These are phyloP conservation scores for Ascochyta clinopodiicola DNA, from an alignment of 2,329 filamentous ascomycete genomes.

Conservation along the genomic window DNA sequence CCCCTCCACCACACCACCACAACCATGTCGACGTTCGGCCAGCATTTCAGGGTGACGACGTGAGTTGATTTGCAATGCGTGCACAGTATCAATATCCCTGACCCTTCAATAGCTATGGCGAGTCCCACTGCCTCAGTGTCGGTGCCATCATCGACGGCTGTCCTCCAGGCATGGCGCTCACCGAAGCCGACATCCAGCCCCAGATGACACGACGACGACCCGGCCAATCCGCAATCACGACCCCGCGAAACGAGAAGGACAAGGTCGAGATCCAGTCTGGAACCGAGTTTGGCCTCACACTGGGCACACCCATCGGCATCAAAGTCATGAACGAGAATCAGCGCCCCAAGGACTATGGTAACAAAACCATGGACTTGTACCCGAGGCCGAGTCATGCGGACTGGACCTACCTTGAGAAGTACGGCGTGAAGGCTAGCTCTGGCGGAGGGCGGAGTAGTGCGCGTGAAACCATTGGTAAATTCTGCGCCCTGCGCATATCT, in stretches of 20 bases:
- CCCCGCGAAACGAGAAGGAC: conserved; percentile 92
- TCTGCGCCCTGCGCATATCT: neutral
- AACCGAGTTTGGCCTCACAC: conserved; percentile 85
- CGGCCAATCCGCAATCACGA: conserved; percentile 88
- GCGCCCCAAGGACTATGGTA: conserved; percentile 88
- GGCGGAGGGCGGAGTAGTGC: conserved; percentile 90
- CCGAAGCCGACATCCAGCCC: conserved; percentile 87
- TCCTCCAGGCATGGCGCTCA: conserved; percentile 85
- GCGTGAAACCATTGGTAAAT: conserved; percentile 85
- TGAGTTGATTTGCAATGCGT: conserved; percentile 54
- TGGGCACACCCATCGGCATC: conserved; percentile 90
- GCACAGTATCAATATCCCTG: conserved; percentile 14
- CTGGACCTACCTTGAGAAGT: conserved; percentile 97
- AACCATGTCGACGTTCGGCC: conserved; percentile 76
- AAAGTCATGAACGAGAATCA: conserved; percentile 92
- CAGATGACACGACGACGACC: conserved; percentile 91
- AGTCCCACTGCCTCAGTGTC: conserved; percentile 90
- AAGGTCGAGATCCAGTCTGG: conserved; percentile 90
- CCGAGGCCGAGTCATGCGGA: conserved; percentile 93
- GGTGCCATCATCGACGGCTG: conserved; percentile 94
- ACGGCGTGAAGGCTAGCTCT: conserved; percentile 88
- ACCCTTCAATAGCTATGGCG: conserved; percentile 66
- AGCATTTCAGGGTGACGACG: conserved; percentile 83
- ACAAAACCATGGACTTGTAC: conserved; percentile 87
- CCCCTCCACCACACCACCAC: conserved; percentile 12